Evolutionary conservation across 129 eudicot genomes (phyloP), one percentile per base, ranked within the genome.

Genomic region (Escallonia rubra): DNA sequence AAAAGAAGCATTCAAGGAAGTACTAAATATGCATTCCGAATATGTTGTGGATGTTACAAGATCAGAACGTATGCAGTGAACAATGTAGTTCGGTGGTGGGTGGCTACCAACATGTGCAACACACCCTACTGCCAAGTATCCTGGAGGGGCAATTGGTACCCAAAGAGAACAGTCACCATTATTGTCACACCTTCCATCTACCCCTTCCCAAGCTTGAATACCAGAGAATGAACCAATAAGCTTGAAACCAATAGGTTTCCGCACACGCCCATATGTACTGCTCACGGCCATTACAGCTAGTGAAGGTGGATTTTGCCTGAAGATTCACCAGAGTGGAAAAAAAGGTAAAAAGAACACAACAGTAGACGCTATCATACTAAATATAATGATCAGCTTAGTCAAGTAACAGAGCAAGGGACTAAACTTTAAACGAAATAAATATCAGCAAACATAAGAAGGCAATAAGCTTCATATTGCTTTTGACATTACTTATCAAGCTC

Each of bases 291-390:
- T 71, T 58, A 91, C 94, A 46, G 95, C 84, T 74, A 86, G 91
- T 72, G 96, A 86, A 60, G 99, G 99, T 78, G 99, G 96, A 82
- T 73, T 89, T 59, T 96, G 91, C 92, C 99, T 93, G 83, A 58
- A 73, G 6, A 64, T 44, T 72, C 64, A 77, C 38, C 61, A 69
- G 47, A 72, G 74, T 43, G 5, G 73, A 67, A 4, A 61, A 63
- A 67, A 45, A 67, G 41, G 39, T 9, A 47, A 15, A 10, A 53
- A 55, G 52, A 23, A 23, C 34, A 23, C 34, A 23, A 23, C 34
- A 23, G 34, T 23, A 23, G 34, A 23, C 34, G 34, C 1, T 23
- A 23, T 23, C 1, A 23, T 23, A 23, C 34, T 23, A 23, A 0
- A 23, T 23, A 23, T 23, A 23, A 23, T 23, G 34, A 23, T 23